Evolutionary conservation across 768 basidiomycete species (phyloP).

Genomic region (Galerina sulciceps): DNA sequence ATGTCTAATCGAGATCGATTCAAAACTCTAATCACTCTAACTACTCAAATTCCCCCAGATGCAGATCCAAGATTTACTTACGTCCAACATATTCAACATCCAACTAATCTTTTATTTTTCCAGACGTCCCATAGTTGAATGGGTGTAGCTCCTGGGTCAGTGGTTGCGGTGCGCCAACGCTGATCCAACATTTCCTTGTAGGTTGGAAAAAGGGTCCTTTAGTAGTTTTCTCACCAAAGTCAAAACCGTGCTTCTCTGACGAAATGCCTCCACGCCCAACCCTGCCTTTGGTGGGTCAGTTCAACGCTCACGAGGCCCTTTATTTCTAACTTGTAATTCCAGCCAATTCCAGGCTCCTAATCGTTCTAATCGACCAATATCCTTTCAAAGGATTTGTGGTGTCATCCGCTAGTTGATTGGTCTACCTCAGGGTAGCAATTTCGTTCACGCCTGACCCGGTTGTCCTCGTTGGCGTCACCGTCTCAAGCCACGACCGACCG

Average conservation of each 20-base stretch:
- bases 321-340: not conserved
- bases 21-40: constrained; percentile 44
- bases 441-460: not conserved
- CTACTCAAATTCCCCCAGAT: constrained; percentile 42
- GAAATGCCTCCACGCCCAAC: not conserved
- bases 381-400: not conserved
- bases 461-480: not conserved
- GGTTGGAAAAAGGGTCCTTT: constrained; percentile 3
- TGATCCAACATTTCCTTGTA: not conserved
- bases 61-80: constrained; percentile 17
- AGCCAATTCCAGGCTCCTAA: not conserved
- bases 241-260: constrained; percentile 1
- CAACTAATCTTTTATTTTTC: not conserved
- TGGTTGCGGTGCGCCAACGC: constrained; percentile 19
- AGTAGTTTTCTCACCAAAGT: not conserved
- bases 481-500: too few species aligned
- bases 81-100: constrained; percentile 8
- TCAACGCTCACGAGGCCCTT: too few species aligned
- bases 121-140: constrained; percentile 24
- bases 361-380: not conserved
- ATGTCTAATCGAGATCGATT: constrained; percentile 14
- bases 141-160: constrained; percentile 16
- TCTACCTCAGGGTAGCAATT: constrained; percentile 2
- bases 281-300: not conserved
- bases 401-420: constrained; percentile 9